Base-by-base conservation (phyloP, 345 rosid species). In the Hirschfeldia incana region DNA sequence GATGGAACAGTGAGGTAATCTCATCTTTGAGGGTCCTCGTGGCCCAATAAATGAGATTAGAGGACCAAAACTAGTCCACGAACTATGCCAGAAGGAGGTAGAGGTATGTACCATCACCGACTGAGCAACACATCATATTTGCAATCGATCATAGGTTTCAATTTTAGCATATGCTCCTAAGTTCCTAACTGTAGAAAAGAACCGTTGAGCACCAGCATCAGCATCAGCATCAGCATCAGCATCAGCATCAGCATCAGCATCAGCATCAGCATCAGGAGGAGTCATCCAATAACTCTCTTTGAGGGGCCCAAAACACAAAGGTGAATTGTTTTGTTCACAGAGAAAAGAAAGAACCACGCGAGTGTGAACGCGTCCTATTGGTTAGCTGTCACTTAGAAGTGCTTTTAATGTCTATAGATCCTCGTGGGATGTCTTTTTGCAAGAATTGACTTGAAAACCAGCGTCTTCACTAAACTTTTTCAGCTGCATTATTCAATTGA, bases 401-500 rank as follows among this genome's bases (percentile, higher is more conserved):
- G 30, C 67, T 44, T 57, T 51, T 11, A 36, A 9, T 59, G 67
- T 58, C 62, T 58, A 53, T 6, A 55, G 81, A 42, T 78, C 68
- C 55, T 78, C 77, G 63, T 73, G 82, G 78, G 60, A 66, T 78
- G 78, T 78, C 73, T 73, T 72, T 49, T 7, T 28, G 33, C 33
- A 37, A 65, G 13, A 57, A 15, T 58, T 65, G 77, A 72, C 67
- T 72, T 39, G 4, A 62, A 10, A 67, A 28, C 21, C 10, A 70
- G 53, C n/a, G 46, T 71, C 72, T 29, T 29, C 32, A 29, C 32
- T 29, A 2, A 4, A 49, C 57, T 5, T 49, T 49, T 42, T n/a
- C 17, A 73, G 8, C 72, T 73, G 74, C 82, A 73, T 68, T 79
- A 73, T 80, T 80, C 79, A 51, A 74, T 53, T 80, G 29, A 34